Base-by-base conservation (phyloP, 345 rosid species). In the Psidium friedrichsthalianum region DNA sequence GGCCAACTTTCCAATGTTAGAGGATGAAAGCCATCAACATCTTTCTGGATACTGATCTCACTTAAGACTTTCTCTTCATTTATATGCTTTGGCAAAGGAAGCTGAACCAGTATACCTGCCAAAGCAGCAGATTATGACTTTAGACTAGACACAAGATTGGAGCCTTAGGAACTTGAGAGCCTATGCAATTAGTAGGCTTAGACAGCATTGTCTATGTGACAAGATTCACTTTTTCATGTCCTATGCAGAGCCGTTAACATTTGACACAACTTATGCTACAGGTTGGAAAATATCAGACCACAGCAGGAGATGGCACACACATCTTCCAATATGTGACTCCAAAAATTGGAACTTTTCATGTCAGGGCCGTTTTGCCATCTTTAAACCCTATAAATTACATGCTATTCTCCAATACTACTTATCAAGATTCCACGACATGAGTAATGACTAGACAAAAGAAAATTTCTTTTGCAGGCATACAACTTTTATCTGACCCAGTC, bases 11-110 rank as follows among this genome's bases (percentile, higher is more conserved):
- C 98, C 98, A 47, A 95, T 95, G 84, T 97, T 82, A 97, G 85
- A 78, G 99, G 99, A 92, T 97, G 99, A 91, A 97, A 97, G 22
- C 99, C 99, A 90, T 97, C 99, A 1, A 95, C 98, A 90, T 95
- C 98, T 87, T 95, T 97, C 87, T 88, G 95, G 82, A 95, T 88
- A 84, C 92, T 94, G 88, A 97, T 94, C 84, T 92, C 98, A 87
- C 90, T 87, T 85, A 95, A 90, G 82, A 97, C 91, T 89, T 91
- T 93, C 95, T 97, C 98, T 86, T 95, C 98, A 51, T 94, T 93
- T 82, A 95, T 94, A 87, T 95, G 98, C 88, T 92, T 92, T 16
- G 98, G 98, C 89, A 97, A 84, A 18, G 99, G 98, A 80, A 97
- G 95, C 91, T 95, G 98, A 90, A 97, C 96, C 91, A 97, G 85